These are phyloP conservation scores for Leccinum rimulosum DNA, from an alignment of 768 basidiomycete genomes.

Conservation along the genomic window DNA sequence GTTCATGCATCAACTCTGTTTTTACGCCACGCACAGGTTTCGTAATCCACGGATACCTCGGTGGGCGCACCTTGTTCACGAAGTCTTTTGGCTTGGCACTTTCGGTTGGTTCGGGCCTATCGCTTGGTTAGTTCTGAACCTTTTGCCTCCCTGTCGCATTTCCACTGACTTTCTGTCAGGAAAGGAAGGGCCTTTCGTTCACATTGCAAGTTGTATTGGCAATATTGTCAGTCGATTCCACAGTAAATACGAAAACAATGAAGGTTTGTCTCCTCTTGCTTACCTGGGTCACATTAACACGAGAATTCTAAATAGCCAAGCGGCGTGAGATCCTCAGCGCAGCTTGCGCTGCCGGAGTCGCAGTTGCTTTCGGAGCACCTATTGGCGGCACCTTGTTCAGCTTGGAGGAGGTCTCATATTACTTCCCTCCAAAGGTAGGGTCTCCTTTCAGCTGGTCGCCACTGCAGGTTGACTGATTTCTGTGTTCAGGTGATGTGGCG, in stretches of 20 bases:
- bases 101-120: slow-evolving; percentile 89
- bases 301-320: slow-evolving; percentile 55
- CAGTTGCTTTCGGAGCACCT: slow-evolving; percentile 96
- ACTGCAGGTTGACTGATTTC: slow-evolving; percentile 2
- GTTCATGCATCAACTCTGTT: slow-evolving; percentile 10
- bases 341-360: slow-evolving; percentile 95
- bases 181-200: slow-evolving; percentile 82
- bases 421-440: slow-evolving; percentile 87
- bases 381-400: slow-evolving; percentile 93
- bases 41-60: slow-evolving; percentile 96
- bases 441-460: background rate
- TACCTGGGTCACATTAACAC: background rate
- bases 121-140: slow-evolving; percentile 52
- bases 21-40: slow-evolving; percentile 54
- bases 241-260: slow-evolving; percentile 91
- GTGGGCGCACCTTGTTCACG: slow-evolving; percentile 82
- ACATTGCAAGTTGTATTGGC: slow-evolving; percentile 89
- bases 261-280: slow-evolving; percentile 51
- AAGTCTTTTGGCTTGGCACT: slow-evolving; percentile 88
- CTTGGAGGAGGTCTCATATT: slow-evolving; percentile 94
- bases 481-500: slow-evolving; percentile 82
- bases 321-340: slow-evolving; percentile 93
- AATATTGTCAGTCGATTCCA: slow-evolving; percentile 90
- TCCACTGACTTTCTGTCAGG: slow-evolving; percentile 32
- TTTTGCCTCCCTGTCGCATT: slow-evolving; percentile 3